Percentiles rank a stretch among this genome's conserved stretches.
phyloP scores from a whole-genome alignment of 805 yeast genomes.

The Yarrowia sp. region DNA sequence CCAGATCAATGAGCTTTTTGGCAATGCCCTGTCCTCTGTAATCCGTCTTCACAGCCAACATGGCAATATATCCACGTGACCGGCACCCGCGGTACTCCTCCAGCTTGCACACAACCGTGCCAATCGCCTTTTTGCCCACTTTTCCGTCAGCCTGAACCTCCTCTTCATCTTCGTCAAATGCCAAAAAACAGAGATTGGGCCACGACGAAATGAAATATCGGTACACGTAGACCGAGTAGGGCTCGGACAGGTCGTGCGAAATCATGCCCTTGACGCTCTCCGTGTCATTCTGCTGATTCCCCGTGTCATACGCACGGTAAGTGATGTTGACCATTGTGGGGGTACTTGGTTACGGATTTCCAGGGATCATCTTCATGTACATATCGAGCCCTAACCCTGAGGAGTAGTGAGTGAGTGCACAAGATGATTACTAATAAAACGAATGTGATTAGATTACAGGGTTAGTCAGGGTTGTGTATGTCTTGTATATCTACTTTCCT shows the following conservation, averaged over 20 bases:
- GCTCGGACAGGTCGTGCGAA: slow-evolving; percentile 82
- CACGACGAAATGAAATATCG: slow-evolving; percentile 87
- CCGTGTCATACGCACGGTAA: slow-evolving; percentile 44
- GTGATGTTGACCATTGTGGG: slow-evolving; percentile 25
- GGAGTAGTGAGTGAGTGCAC: too few species aligned
- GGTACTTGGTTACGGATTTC: too few species aligned
- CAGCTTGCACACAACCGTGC: slow-evolving; percentile 82
- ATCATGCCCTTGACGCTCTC: slow-evolving; percentile 57
- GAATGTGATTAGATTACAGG: too few species aligned
- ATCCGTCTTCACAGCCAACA: slow-evolving; percentile 82
- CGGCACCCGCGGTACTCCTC: slow-evolving; percentile 78
- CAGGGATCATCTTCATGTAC: too few species aligned
- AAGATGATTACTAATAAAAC: too few species aligned
- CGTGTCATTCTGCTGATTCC: slow-evolving; percentile 48
- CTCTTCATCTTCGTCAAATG: slow-evolving; percentile 51
- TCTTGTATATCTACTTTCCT: too few species aligned
- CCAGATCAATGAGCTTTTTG: slow-evolving; percentile 65
- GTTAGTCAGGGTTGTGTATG: too few species aligned
- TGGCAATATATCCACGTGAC: slow-evolving; percentile 90
- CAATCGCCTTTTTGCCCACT: slow-evolving; percentile 53
- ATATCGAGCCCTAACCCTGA: too few species aligned
- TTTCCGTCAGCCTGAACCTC: slow-evolving; percentile 37
- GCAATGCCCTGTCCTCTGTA: slow-evolving; percentile 86
- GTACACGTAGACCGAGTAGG: slow-evolving; percentile 92
- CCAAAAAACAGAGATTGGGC: slow-evolving; percentile 80